phyloP scores from a whole-genome alignment of 2,329 filamentous ascomycete species.

The Ceratocystis albifundus region DNA sequence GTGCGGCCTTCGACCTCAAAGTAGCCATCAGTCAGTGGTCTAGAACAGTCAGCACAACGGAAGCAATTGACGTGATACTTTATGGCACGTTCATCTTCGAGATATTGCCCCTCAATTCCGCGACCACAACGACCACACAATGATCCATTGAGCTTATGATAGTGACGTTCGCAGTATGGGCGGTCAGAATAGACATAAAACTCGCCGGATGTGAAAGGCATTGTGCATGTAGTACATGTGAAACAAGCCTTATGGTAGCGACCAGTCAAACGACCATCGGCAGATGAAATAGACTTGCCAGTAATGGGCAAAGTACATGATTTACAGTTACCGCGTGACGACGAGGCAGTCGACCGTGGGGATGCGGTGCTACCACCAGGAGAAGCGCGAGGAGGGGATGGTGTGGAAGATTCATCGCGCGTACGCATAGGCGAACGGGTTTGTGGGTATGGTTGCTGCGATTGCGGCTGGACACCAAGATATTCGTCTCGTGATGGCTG shows the following conservation, averaged over 20 bases:
- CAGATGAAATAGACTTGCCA: slow-evolving; percentile 87
- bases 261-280: slow-evolving; percentile 81
- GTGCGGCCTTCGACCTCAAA: slow-evolving; percentile 72
- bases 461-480: neutral
- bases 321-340: slow-evolving; percentile 65
- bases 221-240: slow-evolving; percentile 71
- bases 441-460: neutral
- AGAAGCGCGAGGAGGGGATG: slow-evolving; percentile 19
- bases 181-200: slow-evolving; percentile 85
- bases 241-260: slow-evolving; percentile 95
- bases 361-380: slow-evolving; percentile 17
- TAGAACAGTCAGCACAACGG: slow-evolving; percentile 65
- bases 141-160: slow-evolving; percentile 81
- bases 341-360: slow-evolving; percentile 29
- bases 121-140: slow-evolving; percentile 66
- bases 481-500: slow-evolving; percentile 18
- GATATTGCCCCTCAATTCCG: slow-evolving; percentile 87
- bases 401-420: slow-evolving; percentile 17
- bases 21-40: slow-evolving; percentile 69
- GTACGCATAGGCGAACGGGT: neutral
- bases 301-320: slow-evolving; percentile 67
- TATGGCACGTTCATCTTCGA: slow-evolving; percentile 64
- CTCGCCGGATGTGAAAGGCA: slow-evolving; percentile 72
- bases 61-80: slow-evolving; percentile 88
- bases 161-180: slow-evolving; percentile 85